Percentiles rank a stretch among this genome's conserved stretches.
Evolutionary conservation across 164 flowering plant species (phyloP).

Genomic region (Stephania cephalantha): DNA sequence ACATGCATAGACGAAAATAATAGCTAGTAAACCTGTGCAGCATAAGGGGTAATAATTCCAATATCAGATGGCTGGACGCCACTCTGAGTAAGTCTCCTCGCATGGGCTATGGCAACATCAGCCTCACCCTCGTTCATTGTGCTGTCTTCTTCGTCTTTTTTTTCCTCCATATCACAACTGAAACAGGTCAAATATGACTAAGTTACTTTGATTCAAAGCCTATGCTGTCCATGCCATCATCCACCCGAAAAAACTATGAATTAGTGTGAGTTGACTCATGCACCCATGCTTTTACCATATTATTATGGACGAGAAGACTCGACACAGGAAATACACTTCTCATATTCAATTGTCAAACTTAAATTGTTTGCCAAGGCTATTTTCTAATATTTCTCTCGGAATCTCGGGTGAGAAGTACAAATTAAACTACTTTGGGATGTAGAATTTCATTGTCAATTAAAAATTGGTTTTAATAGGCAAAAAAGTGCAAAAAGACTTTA

Average conservation of each 20-base stretch:
- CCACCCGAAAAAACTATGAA: neutral
- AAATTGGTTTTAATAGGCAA: neutral
- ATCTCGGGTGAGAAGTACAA: neutral
- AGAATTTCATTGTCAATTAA: neutral
- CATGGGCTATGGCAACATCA: slow-evolving; percentile 87
- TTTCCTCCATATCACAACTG: slow-evolving; percentile 99
- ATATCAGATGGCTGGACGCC: slow-evolving; percentile 85
- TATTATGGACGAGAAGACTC: too few relatives aligned
- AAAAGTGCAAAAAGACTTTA: neutral
- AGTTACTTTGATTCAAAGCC: neutral
- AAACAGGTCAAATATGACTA: slow-evolving; percentile 3
- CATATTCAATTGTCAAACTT: neutral
- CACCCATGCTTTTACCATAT: neutral
- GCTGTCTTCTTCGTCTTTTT: slow-evolving; percentile 98
- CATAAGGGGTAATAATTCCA: slow-evolving; percentile 94
- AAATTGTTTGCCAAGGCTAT: too few relatives aligned
- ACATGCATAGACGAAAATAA: neutral
- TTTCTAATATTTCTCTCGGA: too few relatives aligned
- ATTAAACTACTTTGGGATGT: neutral
- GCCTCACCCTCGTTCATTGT: slow-evolving; percentile 99
- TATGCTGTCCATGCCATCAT: neutral
- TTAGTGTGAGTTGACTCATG: neutral
- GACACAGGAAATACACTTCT: too few relatives aligned
- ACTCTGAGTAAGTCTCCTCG: slow-evolving; percentile 73
- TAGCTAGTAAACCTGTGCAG: slow-evolving; percentile 66